Percentiles rank a stretch among this genome's conserved stretches.
These are phyloP conservation scores for Halenospora varia DNA, from an alignment of 495 filamentous ascomycete genomes.

Conservation along the genomic window DNA sequence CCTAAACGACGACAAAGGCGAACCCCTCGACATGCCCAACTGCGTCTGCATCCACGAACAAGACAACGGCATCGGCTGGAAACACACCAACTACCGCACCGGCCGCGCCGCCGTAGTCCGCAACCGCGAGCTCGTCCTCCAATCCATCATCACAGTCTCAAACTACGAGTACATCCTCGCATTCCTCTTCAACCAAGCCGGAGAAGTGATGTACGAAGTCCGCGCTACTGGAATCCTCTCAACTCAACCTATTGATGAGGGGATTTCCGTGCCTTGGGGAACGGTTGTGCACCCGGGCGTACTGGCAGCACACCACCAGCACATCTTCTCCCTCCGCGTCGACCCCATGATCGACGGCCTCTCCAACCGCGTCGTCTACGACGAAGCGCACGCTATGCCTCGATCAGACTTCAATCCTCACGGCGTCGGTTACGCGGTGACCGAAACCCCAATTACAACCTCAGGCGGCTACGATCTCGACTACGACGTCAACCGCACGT, in stretches of 20 bases:
- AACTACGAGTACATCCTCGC: conserved; percentile 86
- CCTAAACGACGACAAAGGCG: conserved; percentile 51
- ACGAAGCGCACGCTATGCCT: conserved; percentile 70
- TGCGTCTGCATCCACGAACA: conserved; percentile 66
- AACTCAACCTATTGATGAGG: conserved; percentile 75
- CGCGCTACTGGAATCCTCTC: conserved; percentile 84
- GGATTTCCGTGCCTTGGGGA: conserved; percentile 65
- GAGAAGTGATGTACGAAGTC: conserved; percentile 74
- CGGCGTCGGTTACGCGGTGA: conserved; percentile 68
- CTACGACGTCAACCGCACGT: conserved; percentile 58
- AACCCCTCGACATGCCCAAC: conserved; percentile 51
- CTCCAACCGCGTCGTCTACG: conserved; percentile 63
- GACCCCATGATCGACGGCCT: conserved; percentile 80
- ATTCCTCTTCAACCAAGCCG: conserved; percentile 83
- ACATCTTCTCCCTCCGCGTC: conserved; percentile 84
- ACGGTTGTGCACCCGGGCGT: conserved; percentile 86
- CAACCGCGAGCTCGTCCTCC: conserved; percentile 59
- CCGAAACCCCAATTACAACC: conserved; percentile 54
- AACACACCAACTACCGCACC: conserved; percentile 64
- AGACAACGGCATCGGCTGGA: conserved; percentile 60
- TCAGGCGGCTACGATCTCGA: conserved; percentile 65
- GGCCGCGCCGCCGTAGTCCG: conserved; percentile 55
- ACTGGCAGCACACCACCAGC: conserved; percentile 79
- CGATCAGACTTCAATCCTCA: conserved; percentile 73
- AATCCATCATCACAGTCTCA: conserved; percentile 73